phyloP scores from a whole-genome alignment of 2,329 filamentous ascomycete genomes.

The Penicillium sp. region DNA sequence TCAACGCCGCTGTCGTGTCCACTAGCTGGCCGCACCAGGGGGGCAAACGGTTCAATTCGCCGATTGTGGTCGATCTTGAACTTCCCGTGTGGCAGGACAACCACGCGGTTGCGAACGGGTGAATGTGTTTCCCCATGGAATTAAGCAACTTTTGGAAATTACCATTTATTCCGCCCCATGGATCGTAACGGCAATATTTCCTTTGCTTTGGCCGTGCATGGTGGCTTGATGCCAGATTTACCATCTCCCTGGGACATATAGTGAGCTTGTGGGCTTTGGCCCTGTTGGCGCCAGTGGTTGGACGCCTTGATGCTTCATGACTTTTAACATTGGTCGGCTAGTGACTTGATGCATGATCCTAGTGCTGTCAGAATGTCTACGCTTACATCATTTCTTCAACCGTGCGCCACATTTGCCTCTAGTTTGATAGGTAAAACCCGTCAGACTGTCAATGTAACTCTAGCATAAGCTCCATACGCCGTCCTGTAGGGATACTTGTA shows the following conservation, averaged over 20 bases:
- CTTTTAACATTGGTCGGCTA: conserved; percentile 12
- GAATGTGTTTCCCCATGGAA: neutral
- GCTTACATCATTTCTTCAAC: conserved; percentile 5
- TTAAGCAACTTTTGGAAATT: neutral
- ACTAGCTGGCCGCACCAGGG: conserved; percentile 62
- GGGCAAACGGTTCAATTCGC: conserved; percentile 69
- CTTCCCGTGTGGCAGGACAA: conserved; percentile 57
- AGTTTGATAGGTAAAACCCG: neutral
- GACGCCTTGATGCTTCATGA: conserved; percentile 18
- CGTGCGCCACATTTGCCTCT: neutral
- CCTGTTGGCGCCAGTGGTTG: conserved; percentile 6
- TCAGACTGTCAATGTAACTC: conserved; percentile 12
- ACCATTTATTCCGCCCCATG: neutral
- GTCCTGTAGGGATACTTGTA: neutral
- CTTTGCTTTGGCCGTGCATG: conserved; percentile 13
- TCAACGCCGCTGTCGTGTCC: conserved; percentile 76
- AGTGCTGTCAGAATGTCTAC: conserved; percentile 16
- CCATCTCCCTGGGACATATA: conserved; percentile 11
- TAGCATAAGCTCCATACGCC: neutral
- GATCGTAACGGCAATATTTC: conserved; percentile 5
- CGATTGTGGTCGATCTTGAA: conserved; percentile 80
- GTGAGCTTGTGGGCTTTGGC: conserved; percentile 20
- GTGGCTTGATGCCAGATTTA: conserved; percentile 18
- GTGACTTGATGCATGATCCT: conserved; percentile 5
- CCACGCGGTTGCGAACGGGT: conserved; percentile 4